Evolutionary conservation across 768 basidiomycete genomes (phyloP).

Genomic region (Termitomyces heimii): DNA sequence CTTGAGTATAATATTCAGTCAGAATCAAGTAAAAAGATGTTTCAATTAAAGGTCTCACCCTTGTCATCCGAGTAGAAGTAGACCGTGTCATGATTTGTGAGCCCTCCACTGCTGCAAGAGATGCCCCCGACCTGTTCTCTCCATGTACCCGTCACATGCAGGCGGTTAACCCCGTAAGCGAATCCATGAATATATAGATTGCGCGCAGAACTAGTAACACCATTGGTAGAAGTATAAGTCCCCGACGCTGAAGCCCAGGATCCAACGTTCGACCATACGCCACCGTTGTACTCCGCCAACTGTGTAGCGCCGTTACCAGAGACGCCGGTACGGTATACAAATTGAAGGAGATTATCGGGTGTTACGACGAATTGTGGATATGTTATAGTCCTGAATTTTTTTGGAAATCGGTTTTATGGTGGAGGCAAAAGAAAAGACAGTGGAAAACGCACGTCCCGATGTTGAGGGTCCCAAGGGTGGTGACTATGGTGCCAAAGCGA

Average conservation of each 20-base stretch:
- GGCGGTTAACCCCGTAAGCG: constrained; percentile 29
- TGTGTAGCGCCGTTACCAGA: constrained; percentile 43
- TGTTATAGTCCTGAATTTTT: constrained; percentile 28
- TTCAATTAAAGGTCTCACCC: constrained; percentile 20
- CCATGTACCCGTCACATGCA: constrained; percentile 44
- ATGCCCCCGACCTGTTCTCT: constrained; percentile 37
- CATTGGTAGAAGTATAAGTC: constrained; percentile 36
- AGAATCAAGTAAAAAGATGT: neutral
- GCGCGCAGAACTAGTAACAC: constrained; percentile 32
- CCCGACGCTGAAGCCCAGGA: constrained; percentile 40
- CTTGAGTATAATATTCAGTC: constrained; percentile 15
- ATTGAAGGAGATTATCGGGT: constrained; percentile 39
- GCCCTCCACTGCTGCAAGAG: constrained; percentile 33
- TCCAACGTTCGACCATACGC: constrained; percentile 37
- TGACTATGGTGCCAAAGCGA: constrained; percentile 34
- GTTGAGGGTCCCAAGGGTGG: constrained; percentile 33
- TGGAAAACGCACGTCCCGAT: constrained; percentile 30
- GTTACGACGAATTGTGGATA: constrained; percentile 45
- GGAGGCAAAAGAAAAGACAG: neutral
- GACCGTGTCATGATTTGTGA: constrained; percentile 43
- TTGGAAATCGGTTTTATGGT: neutral
- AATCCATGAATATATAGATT: constrained; percentile 46
- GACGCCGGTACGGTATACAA: constrained; percentile 41
- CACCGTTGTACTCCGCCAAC: constrained; percentile 36
- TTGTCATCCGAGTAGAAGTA: constrained; percentile 42